These are phyloP conservation scores for Citrus australasica DNA, from an alignment of 345 rosid species.

Conservation along the genomic window DNA sequence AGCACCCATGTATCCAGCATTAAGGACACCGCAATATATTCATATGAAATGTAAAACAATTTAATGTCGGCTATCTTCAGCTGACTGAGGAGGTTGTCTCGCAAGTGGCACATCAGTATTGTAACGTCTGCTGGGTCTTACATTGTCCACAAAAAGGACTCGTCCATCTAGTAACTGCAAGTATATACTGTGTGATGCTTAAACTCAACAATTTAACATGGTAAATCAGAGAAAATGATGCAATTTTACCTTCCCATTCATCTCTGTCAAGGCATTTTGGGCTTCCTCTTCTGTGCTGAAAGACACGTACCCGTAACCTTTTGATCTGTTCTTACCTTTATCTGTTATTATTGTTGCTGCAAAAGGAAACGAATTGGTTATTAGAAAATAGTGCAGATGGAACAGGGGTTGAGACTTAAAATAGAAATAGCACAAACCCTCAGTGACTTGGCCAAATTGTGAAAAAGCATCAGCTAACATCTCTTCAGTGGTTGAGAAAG, in stretches of 20 bases:
- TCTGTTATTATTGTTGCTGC: slow-evolving; percentile 45
- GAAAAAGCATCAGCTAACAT: slow-evolving; percentile 49
- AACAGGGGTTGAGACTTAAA: not conserved
- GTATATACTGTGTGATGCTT: not conserved
- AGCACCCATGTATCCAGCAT: not conserved
- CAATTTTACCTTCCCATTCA: slow-evolving; percentile 55
- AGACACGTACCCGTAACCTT: slow-evolving; percentile 59
- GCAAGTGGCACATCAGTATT: slow-evolving; percentile 7
- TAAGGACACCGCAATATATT: not conserved
- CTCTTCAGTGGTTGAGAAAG: slow-evolving; percentile 48
- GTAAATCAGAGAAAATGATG: not conserved
- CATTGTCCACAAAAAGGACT: slow-evolving; percentile 40
- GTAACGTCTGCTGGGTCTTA: not conserved
- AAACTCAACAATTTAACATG: not conserved
- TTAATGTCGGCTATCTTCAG: slow-evolving; percentile 20
- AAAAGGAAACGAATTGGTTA: not conserved
- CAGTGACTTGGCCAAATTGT: slow-evolving; percentile 47
- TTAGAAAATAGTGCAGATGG: not conserved
- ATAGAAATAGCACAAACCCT: slow-evolving; percentile 31
- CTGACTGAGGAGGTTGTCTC: slow-evolving; percentile 9
- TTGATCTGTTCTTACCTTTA: slow-evolving; percentile 37
- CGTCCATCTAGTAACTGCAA: slow-evolving; percentile 65
- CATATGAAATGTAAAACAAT: not conserved
- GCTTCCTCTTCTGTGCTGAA: slow-evolving; percentile 48
- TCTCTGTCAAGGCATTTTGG: slow-evolving; percentile 40